A percentile compares a stretch with the other conserved stretches of the same genome.
These are phyloP conservation scores for Lachnellula willkommii DNA, from an alignment of 2,329 filamentous ascomycete genomes.

Conservation along the genomic window DNA sequence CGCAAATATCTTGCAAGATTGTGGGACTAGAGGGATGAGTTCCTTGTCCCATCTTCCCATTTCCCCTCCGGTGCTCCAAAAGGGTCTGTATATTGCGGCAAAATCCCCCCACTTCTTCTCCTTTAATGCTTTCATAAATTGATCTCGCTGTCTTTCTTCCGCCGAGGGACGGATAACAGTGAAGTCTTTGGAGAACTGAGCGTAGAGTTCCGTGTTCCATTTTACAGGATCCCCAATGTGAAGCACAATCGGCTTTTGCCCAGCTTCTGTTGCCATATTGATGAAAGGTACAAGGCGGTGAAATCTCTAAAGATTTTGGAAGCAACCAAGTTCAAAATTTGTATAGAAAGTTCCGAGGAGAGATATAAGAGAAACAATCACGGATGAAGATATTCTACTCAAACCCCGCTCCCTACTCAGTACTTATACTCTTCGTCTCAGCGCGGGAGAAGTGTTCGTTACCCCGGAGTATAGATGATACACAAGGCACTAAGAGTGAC, in stretches of 20 bases:
- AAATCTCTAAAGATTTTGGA: neutral
- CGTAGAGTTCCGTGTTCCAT: conserved; percentile 28
- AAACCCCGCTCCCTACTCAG: too few relatives aligned
- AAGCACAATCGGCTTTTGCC: conserved; percentile 27
- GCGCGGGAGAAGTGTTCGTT: too few relatives aligned
- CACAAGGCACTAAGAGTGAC: too few relatives aligned
- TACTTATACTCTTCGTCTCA: too few relatives aligned
- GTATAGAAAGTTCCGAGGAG: too few relatives aligned
- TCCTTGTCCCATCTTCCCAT: conserved; percentile 60
- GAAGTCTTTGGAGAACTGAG: conserved; percentile 37
- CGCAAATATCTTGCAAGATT: conserved; percentile 50
- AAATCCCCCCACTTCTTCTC: conserved; percentile 53
- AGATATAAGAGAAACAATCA: too few relatives aligned
- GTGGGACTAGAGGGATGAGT: conserved; percentile 49
- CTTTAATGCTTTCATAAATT: conserved; percentile 45
- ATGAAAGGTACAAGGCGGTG: neutral
- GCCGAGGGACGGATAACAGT: conserved; percentile 44
- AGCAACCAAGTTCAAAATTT: too few relatives aligned
- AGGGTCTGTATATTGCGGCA: conserved; percentile 47
- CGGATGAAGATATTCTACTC: too few relatives aligned
- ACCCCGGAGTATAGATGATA: too few relatives aligned
- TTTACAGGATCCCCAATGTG: conserved; percentile 32
- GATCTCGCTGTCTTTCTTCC: conserved; percentile 45
- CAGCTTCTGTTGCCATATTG: conserved; percentile 11
- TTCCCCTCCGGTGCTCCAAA: conserved; percentile 60